Evolutionary conservation across 1,139 yeast species (phyloP), one percentile per base, ranked within the genome.

Genomic region (Sugiyamaella neomexicana): DNA sequence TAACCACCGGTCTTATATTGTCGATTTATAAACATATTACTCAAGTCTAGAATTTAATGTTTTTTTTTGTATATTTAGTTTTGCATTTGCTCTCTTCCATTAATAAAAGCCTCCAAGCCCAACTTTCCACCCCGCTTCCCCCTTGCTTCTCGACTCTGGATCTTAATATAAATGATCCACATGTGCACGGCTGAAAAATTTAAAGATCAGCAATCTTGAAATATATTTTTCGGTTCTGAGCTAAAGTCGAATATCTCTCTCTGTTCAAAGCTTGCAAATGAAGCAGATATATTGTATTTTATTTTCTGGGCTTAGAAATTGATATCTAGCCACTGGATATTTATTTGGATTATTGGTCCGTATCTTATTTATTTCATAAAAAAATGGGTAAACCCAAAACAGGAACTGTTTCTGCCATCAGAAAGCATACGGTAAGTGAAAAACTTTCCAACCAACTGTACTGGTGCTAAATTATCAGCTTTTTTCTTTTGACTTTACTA

Each of bases 351-450:
- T n/a, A n/a, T n/a, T n/a, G n/a, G n/a, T n/a, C 16, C 17, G 9
- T 39, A 16, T 27, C 29, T 38, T 46, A 29, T 46, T 38, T 38
- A 38, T 46, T 38, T 25, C 15, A 15, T 46, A 46, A 10, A 17
- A n/a, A 25, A 25, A 61, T 61, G 64, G 64, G 58, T n/a, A 57
- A 55, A 47, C 52, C 56, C 10, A 61, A 61, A 51, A 53, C 62
- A 12, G 64, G 63, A 9, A 59, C 65, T 4, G 64, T 52, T 50
- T 62, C 65, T 16, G 56, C 57, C 29, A 53, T 54, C 13, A 43
- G 60, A 54, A 56, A 55, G 43, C 62, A 60, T 49, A 61, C 53
- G 40, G 63, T 60, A 56, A 31, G 63, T 51, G n/a, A 23, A 34
- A 17, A 12, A n/a, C 5, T 17, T 27, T 4, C 27, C n/a, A n/a